phyloP scores from a whole-genome alignment of 2,329 filamentous ascomycete species.

The Clarireedia hainanense region DNA sequence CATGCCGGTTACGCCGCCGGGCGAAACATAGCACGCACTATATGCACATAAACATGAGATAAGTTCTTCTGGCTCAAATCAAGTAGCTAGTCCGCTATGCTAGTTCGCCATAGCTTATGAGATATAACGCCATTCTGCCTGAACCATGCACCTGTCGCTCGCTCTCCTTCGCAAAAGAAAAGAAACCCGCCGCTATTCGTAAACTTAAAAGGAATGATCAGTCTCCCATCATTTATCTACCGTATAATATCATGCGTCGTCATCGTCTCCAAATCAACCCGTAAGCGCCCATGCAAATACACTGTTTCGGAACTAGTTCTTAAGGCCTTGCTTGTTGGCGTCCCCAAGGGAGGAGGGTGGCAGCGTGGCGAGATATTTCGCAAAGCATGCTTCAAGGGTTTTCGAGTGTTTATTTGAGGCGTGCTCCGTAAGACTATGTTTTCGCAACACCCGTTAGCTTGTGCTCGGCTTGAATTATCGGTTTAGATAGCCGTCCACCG shows the following conservation, averaged over 20 bases:
- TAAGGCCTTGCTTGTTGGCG: no score
- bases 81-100: constrained; percentile 1
- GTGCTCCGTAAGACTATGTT: constrained; percentile 55
- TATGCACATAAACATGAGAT: neutral
- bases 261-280: neutral
- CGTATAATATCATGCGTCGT: constrained; percentile 6
- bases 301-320: no score
- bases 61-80: constrained; percentile 3
- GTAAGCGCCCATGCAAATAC: neutral
- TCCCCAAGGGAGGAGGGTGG: no score
- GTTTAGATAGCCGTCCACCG: neutral
- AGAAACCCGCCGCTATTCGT: neutral
- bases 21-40: neutral
- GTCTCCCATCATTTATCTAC: neutral
- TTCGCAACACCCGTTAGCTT: neutral
- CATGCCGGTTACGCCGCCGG: constrained; percentile 2
- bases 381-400: constrained; percentile 64
- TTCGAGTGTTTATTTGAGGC: constrained; percentile 72
- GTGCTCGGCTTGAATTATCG: no score
- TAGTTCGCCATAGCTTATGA: neutral
- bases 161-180: constrained; percentile 3
- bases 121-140: constrained; percentile 12
- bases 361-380: constrained; percentile 22
- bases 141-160: constrained; percentile 22
- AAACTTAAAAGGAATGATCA: neutral